Conservation (phyloP, 2,329 filamentous ascomycete species). For the Trichoderma breve region DNA sequence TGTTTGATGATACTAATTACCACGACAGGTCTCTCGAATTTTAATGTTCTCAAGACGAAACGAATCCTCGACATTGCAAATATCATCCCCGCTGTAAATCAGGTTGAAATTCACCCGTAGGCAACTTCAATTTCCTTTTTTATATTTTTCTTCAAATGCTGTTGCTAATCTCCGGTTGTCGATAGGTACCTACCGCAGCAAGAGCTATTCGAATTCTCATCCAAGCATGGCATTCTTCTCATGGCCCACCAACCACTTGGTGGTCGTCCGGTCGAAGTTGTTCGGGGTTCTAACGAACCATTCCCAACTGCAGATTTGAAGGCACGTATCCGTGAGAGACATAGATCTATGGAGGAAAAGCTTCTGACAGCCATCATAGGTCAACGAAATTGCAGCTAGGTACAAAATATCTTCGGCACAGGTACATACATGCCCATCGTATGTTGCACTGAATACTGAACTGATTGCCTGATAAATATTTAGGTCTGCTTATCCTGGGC, state of each 20-base stretch:
- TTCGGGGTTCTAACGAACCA: neutral
- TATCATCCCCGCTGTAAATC: neutral
- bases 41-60: conserved; percentile 7
- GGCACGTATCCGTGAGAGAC: neutral
- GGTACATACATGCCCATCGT: neutral
- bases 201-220: neutral
- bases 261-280: neutral
- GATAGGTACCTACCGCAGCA: neutral
- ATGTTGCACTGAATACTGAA: neutral
- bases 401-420: neutral
- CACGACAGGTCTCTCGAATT: conserved; percentile 1
- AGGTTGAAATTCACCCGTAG: conserved; percentile 10
- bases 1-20: neutral
- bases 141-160: neutral
- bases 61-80: neutral
- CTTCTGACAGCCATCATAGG: neutral
- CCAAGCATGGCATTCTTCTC: neutral
- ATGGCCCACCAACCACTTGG: conserved; percentile 10
- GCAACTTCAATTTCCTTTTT: neutral
- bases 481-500: conserved; percentile 13
- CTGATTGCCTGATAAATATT: neutral
- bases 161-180: neutral
- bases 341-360: fast-evolving
- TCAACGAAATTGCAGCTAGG: neutral
- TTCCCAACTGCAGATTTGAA: neutral